Percentiles rank a stretch among this genome's conserved stretches.
Conservation (phyloP, 2,329 filamentous ascomycete genomes). For the Epichloe brachyelytri region DNA sequence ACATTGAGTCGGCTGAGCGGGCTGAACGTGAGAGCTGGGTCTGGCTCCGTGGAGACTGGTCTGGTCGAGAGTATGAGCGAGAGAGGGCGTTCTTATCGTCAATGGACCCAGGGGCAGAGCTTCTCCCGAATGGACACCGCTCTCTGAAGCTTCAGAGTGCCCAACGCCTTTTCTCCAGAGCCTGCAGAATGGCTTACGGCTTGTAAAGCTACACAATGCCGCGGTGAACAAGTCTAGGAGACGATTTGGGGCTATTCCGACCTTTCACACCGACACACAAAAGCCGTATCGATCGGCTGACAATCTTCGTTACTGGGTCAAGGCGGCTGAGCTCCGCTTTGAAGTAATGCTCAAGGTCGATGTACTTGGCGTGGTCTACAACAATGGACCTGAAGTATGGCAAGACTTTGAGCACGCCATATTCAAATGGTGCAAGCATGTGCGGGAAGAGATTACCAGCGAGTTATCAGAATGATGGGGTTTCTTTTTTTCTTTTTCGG, state of each 20-base stretch:
- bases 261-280: constrained; percentile 80
- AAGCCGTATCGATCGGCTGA: constrained; percentile 93
- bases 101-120: constrained; percentile 47
- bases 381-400: constrained; percentile 58
- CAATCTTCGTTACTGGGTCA: constrained; percentile 91
- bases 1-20: constrained; percentile 59
- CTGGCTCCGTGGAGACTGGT: constrained; percentile 74
- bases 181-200: constrained; percentile 65
- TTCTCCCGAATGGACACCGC: constrained; percentile 54
- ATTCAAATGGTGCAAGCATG: constrained; percentile 67
- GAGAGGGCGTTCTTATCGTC: constrained; percentile 73
- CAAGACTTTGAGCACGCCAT: constrained; percentile 71
- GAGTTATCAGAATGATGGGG: constrained; percentile 34
- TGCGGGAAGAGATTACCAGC: constrained; percentile 68
- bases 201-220: constrained; percentile 83
- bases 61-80: constrained; percentile 57
- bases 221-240: constrained; percentile 73
- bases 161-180: constrained; percentile 62
- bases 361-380: constrained; percentile 75
- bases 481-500: background rate
- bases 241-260: constrained; percentile 79
- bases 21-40: constrained; percentile 61
- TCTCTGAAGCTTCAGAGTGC: constrained; percentile 24
- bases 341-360: constrained; percentile 75
- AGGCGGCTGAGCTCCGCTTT: constrained; percentile 89